Evolutionary conservation across 2,329 filamentous ascomycete species (phyloP).

Genomic region (Penicillium sp.): DNA sequence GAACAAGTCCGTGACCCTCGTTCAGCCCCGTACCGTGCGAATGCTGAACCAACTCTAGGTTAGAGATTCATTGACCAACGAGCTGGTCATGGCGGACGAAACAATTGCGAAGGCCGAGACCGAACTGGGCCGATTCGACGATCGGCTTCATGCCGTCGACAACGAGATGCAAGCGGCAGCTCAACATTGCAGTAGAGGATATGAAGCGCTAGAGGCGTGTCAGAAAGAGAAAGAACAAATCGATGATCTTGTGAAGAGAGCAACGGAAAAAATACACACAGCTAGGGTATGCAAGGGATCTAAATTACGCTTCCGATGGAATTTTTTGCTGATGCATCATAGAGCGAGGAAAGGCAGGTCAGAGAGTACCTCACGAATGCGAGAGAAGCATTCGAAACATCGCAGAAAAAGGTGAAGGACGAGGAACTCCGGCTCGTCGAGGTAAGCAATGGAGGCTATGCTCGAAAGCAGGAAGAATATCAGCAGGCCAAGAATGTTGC

Average conservation of each 20-base stretch:
- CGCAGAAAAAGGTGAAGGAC: slow-evolving; percentile 49
- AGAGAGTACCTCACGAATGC: slow-evolving; percentile 58
- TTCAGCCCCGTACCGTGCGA: neutral
- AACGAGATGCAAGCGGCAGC: slow-evolving; percentile 42
- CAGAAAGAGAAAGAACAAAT: slow-evolving; percentile 55
- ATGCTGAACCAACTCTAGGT: slow-evolving; percentile 26
- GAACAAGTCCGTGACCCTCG: slow-evolving; percentile 54
- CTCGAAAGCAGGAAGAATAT: slow-evolving; percentile 61
- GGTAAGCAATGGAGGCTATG: slow-evolving; percentile 69
- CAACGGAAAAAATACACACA: slow-evolving; percentile 46
- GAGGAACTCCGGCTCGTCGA: slow-evolving; percentile 61
- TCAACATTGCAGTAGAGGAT: slow-evolving; percentile 46
- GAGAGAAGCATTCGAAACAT: slow-evolving; percentile 45
- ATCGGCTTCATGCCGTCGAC: slow-evolving; percentile 48
- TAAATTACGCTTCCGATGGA: neutral
- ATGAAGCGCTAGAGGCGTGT: slow-evolving; percentile 46
- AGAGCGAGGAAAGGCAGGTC: slow-evolving; percentile 68
- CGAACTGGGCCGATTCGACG: slow-evolving; percentile 48
- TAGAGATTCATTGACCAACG: slow-evolving; percentile 38
- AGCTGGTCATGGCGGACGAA: slow-evolving; percentile 42
- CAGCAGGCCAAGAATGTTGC: slow-evolving; percentile 58
- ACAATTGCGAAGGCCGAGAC: slow-evolving; percentile 52
- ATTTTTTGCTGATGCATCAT: slow-evolving; percentile 34
- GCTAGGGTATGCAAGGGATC: slow-evolving; percentile 46
- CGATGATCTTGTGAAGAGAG: slow-evolving; percentile 53